Evolutionary conservation across 2,329 filamentous ascomycete species (phyloP), one percentile per base, ranked within the genome.

Genomic region (Fusarium sp.): DNA sequence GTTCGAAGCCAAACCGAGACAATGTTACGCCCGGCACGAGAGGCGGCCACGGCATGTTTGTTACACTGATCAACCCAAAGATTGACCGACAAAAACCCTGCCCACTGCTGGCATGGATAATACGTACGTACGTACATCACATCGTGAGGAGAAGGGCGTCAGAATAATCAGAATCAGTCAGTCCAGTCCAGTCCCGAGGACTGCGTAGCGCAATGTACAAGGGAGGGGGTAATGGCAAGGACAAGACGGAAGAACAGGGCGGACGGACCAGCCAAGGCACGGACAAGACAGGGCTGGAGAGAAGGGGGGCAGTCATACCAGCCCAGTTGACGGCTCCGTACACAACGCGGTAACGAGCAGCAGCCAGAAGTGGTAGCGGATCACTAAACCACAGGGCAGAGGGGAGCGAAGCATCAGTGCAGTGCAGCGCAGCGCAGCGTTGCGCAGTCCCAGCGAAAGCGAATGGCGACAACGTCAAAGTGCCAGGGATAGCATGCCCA

Each of bases 71-170:
- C 45, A 50, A 50, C 45, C 45, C 23, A 50, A 25, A 50, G 69
- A 73, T 76, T 77, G 73, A 69, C 75, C 73, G 63, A 69, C 75
- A 77, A 76, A 73, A 73, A 27, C 45, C 45, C 23, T 50, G 71
- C 75, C 73, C 43, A 6, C 43, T 70, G 75, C 61, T 71, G 56
- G 66, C 61, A 74, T 57, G 67, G 73, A 73, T 60, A 50, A 66
- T 68, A 67, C 68, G 72, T 61, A 68, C 54, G 70, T 43, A 43
- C 10, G 39, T 43, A 23, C 27, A 30, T 30, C 27, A 30, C 41
- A 13, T 56, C 45, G 67, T 71, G 69, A 75, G 35, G 35, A 41
- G 66, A 57, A 45, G 57, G 58, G 58, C 43, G 58, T 45, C 58
- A 60, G 39, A 60, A 60, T 60, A 60, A 60, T 20, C 25, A 60